Evolutionary conservation across 2,329 filamentous ascomycete species (phyloP), one percentile per base, ranked within the genome.

Genomic region (Nothophoma quercina): DNA sequence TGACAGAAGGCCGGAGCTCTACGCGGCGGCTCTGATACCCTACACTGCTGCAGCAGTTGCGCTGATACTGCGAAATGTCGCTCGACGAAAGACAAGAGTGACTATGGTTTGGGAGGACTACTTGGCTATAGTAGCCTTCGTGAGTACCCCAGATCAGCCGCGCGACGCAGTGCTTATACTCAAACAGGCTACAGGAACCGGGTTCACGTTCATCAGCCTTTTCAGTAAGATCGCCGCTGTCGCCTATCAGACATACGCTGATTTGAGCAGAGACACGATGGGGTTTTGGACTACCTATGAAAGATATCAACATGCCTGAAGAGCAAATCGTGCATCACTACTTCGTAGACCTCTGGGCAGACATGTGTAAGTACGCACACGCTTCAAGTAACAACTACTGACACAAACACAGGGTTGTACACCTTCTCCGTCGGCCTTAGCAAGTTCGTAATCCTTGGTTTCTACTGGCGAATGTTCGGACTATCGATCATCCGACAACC

Each of bases 391-490:
- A 28, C 6, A 7, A 21, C 16, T 26, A 15, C 43, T 48, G 28
- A 53, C 42, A 38, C 5, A 19, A n/a, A 6, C 16, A 12, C 19
- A 52, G 51, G 52, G 62, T 18, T 65, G 21, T 67, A 64, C 39
- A 67, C 62, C 1, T 62, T 67, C 23, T 62, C 62, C 1, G 55
- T 67, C 1, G 64, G 64, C 2, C 41, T 62, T 2, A 65, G 60
- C 7, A 65, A 67, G 19, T 64, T 65, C 7, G 59, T 65, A 16
- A 57, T 65, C 16, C 46, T 67, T 2, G 60, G 62, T 4, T 58
- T 65, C 28, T 65, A 64, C 38, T 67, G 64, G 64, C 47, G 60
- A n/a, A 57, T 60, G 23, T 67, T 66, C 30, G 51, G 46, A 1
- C 30, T 47, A 4, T 65, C 64, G 9, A 38, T 51, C 15, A 64